These are phyloP conservation scores for Cryphonectria parasitica DNA, from an alignment of 2,329 filamentous ascomycete species.

Conservation along the genomic window DNA sequence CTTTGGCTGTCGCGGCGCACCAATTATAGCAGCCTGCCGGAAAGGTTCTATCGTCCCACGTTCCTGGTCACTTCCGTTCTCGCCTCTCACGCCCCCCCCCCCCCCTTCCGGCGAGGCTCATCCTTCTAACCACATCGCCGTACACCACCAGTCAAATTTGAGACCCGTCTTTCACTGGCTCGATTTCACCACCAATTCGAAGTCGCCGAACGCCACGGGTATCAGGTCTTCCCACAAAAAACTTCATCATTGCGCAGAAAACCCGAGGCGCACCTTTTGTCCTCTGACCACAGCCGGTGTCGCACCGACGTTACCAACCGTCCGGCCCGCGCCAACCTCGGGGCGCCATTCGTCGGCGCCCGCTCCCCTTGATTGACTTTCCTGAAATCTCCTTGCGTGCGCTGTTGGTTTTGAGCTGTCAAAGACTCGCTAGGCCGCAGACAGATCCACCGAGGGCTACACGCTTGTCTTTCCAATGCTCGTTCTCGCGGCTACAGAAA, in stretches of 20 bases:
- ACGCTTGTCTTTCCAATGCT: constrained; percentile 13
- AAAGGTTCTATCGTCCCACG: constrained; percentile 7
- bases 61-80: neutral
- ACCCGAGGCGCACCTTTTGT: constrained; percentile 5
- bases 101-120: neutral
- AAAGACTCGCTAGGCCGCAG: constrained; percentile 18
- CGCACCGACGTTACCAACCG: constrained; percentile 4
- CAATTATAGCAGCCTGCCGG: constrained; percentile 11
- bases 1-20: neutral
- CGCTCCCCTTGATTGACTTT: constrained; percentile 6
- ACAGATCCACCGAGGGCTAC: constrained; percentile 22
- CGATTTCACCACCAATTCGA: neutral
- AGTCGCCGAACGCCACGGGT: neutral
- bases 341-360: constrained; percentile 7
- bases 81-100: too few relatives aligned
- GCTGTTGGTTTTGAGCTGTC: constrained; percentile 12
- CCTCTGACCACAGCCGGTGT: neutral
- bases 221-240: neutral
- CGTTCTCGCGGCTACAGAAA: constrained; percentile 19
- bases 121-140: constrained; percentile 10
- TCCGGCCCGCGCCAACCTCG: constrained; percentile 6
- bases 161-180: neutral
- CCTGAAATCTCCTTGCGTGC: neutral
- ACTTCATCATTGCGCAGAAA: neutral
- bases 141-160: constrained; percentile 2